Evolutionary conservation across 208 protist genomes (phyloP).

Genomic region (Trypanosoma platydactyli): DNA sequence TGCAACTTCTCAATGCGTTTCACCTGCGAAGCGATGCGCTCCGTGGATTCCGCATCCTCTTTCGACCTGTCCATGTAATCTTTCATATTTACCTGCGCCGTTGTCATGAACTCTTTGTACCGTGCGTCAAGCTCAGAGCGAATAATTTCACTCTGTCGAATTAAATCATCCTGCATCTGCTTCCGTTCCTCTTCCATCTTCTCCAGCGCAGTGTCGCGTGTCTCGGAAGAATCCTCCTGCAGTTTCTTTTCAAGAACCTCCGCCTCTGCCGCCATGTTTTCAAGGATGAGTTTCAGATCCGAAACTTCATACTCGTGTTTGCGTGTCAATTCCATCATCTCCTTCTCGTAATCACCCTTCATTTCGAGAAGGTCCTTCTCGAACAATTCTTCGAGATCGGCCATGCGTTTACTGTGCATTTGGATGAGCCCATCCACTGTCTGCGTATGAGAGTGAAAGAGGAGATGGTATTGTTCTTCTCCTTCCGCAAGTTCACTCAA

Average conservation of each 20-base stretch:
- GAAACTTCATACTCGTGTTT: constrained; percentile 84
- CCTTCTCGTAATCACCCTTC: constrained; percentile 91
- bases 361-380: constrained; percentile 89
- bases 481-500: constrained; percentile 87
- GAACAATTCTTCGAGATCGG: constrained; percentile 88
- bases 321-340: constrained; percentile 79
- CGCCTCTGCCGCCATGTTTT: constrained; percentile 89
- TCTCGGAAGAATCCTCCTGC: constrained; percentile 84
- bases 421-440: constrained; percentile 90
- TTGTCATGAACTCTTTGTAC: constrained; percentile 92
- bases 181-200: constrained; percentile 93
- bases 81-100: constrained; percentile 93
- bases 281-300: constrained; percentile 85
- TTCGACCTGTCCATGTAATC: constrained; percentile 95
- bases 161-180: constrained; percentile 84
- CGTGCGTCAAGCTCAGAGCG: constrained; percentile 77
- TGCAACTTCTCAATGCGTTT: constrained; percentile 95
- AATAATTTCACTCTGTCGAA: constrained; percentile 63
- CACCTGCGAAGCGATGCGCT: constrained; percentile 86
- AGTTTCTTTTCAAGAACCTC: constrained; percentile 88
- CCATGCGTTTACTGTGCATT: constrained; percentile 80
- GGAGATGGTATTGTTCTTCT: constrained; percentile 93
- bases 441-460: constrained; percentile 90
- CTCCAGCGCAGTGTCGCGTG: constrained; percentile 88
- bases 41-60: constrained; percentile 91